Conservation (phyloP, 2,329 filamentous ascomycete species). For the Lasiodiplodia theobromae region DNA sequence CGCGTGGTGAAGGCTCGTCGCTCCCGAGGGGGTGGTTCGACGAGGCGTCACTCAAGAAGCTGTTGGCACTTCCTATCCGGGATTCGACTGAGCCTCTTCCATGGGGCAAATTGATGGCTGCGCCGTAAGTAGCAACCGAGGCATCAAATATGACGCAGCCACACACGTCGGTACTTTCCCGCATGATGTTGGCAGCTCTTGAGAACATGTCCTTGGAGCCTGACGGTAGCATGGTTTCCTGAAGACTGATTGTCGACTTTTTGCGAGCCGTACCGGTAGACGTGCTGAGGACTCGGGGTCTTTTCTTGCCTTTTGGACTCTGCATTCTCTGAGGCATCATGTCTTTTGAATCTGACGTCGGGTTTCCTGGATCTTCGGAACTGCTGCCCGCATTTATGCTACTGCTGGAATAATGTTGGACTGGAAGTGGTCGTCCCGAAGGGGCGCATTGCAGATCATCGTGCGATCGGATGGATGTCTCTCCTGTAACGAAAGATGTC, state of each 20-base stretch:
- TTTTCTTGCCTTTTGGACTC: constrained; percentile 6
- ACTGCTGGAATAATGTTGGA: background rate
- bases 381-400: background rate
- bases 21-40: background rate
- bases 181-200: constrained; percentile 48
- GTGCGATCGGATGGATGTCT: constrained; percentile 34
- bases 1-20: background rate
- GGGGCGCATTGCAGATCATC: background rate
- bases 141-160: constrained; percentile 49
- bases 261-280: background rate
- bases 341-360: background rate
- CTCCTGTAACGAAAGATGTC: constrained; percentile 38
- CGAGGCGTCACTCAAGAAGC: background rate
- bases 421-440: background rate
- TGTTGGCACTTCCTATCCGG: background rate
- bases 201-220: constrained; percentile 39
- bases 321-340: background rate
- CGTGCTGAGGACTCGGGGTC: background rate
- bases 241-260: constrained; percentile 6
- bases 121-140: constrained; percentile 46
- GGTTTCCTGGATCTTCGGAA: background rate
- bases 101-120: constrained; percentile 8
- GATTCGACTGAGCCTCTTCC: background rate
- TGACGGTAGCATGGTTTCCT: constrained; percentile 30
- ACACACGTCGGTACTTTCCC: constrained; percentile 46